These are phyloP conservation scores for Agaricus subrufescens DNA, from an alignment of 768 basidiomycete species.

Conservation along the genomic window DNA sequence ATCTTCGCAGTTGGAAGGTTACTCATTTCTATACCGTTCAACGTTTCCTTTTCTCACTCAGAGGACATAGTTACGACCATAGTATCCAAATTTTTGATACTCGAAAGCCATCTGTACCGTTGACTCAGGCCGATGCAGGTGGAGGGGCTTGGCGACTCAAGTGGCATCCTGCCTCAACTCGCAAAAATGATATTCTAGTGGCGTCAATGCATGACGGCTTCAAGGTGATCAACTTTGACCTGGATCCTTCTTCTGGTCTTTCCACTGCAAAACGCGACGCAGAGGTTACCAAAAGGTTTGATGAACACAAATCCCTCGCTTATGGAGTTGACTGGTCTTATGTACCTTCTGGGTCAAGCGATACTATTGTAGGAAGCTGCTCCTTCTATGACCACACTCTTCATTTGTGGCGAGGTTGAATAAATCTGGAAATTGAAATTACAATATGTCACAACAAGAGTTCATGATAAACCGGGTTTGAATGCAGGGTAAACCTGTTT, in stretches of 20 bases:
- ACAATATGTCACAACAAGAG: neutral
- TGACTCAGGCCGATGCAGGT: constrained; percentile 64
- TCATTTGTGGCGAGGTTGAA: constrained; percentile 72
- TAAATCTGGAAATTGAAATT: neutral
- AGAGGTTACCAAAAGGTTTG: constrained; percentile 54
- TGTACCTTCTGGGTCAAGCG: constrained; percentile 19
- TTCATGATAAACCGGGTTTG: neutral
- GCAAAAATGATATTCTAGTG: constrained; percentile 75
- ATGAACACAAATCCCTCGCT: constrained; percentile 76
- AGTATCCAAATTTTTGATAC: constrained; percentile 79
- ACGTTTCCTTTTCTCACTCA: neutral
- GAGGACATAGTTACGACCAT: constrained; percentile 67
- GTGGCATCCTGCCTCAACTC: constrained; percentile 79
- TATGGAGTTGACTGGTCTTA: constrained; percentile 93
- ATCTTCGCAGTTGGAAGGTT: constrained; percentile 90
- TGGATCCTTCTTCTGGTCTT: constrained; percentile 11
- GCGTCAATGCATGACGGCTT: constrained; percentile 98
- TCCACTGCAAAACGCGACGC: constrained; percentile 18
- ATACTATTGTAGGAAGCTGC: constrained; percentile 74
- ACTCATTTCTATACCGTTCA: constrained; percentile 10
- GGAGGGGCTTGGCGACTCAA: constrained; percentile 96
- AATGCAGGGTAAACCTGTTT: neutral
- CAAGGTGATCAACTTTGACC: constrained; percentile 63
- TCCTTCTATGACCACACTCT: constrained; percentile 93
- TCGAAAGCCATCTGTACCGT: constrained; percentile 55